Evolutionary conservation across 2,329 filamentous ascomycete species (phyloP).

Genomic region (Phialemonium atrogriseum): DNA sequence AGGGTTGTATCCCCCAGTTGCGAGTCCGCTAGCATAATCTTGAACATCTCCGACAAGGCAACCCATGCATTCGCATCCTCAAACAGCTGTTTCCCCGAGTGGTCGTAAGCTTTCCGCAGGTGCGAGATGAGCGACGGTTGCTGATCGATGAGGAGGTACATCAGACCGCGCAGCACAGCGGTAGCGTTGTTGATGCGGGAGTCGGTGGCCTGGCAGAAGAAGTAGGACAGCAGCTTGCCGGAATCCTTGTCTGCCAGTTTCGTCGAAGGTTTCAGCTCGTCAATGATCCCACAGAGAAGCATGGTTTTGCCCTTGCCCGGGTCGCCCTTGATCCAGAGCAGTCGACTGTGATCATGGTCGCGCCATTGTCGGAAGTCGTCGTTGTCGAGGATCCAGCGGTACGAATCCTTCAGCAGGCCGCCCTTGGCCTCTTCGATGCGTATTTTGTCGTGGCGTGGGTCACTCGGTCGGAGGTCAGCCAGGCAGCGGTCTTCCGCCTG

Average conservation of each 20-base stretch:
- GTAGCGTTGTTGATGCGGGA: slow-evolving; percentile 15
- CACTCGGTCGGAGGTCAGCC: slow-evolving; percentile 15
- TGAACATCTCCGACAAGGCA: slow-evolving; percentile 27
- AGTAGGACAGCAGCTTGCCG: slow-evolving; percentile 12
- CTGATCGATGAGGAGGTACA: slow-evolving; percentile 18
- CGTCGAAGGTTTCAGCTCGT: slow-evolving; percentile 16
- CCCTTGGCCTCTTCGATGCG: slow-evolving; percentile 26
- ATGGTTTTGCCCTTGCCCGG: slow-evolving; percentile 34
- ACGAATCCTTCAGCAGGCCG: slow-evolving; percentile 20
- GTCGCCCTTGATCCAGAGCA: slow-evolving; percentile 29
- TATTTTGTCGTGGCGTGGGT: slow-evolving; percentile 21
- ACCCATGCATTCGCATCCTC: slow-evolving; percentile 28
- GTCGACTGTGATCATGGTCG: slow-evolving; percentile 4
- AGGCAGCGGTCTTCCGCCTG: slow-evolving; percentile 8
- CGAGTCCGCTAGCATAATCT: slow-evolving; percentile 27
- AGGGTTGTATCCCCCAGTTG: slow-evolving; percentile 20
- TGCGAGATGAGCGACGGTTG: slow-evolving; percentile 24
- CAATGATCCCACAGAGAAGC: slow-evolving; percentile 26
- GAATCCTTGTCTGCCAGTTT: neutral
- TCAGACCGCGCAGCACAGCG: slow-evolving; percentile 21
- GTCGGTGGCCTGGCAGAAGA: slow-evolving; percentile 24
- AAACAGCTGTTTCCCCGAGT: slow-evolving; percentile 22
- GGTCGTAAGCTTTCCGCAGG: slow-evolving; percentile 22
- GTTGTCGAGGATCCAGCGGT: slow-evolving; percentile 25
- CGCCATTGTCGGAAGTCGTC: slow-evolving; percentile 16